These are phyloP conservation scores for Paragyromitra xinjiangensis DNA, from an alignment of 495 filamentous ascomycete genomes.

Conservation along the genomic window DNA sequence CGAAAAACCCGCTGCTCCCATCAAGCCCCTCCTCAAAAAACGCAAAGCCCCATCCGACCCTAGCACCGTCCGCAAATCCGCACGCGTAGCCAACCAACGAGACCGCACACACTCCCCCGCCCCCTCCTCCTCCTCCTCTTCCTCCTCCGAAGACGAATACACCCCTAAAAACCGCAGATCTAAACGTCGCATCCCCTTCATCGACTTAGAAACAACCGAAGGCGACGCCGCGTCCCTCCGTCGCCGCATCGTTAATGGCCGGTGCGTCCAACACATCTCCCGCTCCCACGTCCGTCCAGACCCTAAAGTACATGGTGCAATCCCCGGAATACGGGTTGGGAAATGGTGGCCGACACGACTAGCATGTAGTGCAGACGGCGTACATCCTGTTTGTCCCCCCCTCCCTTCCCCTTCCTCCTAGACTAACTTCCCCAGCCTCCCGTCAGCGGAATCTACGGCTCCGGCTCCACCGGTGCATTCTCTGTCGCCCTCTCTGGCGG, in stretches of 20 bases:
- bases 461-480: conserved; percentile 40
- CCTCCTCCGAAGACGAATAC: conserved; percentile 1
- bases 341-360: conserved; percentile 53
- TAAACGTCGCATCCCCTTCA: neutral
- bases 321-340: conserved; percentile 46
- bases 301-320: conserved; percentile 46
- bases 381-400: conserved; percentile 36
- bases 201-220: neutral
- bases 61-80: conserved; percentile 31
- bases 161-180: no score
- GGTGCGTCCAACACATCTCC: conserved; percentile 36
- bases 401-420: neutral
- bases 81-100: conserved; percentile 29
- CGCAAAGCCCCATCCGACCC: conserved; percentile 10
- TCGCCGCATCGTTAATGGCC: conserved; percentile 31
- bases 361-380: conserved; percentile 42
- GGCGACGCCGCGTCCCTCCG: conserved; percentile 33
- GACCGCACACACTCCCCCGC: neutral
- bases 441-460: conserved; percentile 55
- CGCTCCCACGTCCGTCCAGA: conserved; percentile 29
- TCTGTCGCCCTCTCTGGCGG: conserved; percentile 58
- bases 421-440: conserved; percentile 35
- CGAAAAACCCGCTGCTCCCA: conserved; percentile 27
- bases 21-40: conserved; percentile 15
- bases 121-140: neutral